These are phyloP conservation scores for Xylariales sp. DNA, from an alignment of 2,329 filamentous ascomycete genomes.

Conservation along the genomic window DNA sequence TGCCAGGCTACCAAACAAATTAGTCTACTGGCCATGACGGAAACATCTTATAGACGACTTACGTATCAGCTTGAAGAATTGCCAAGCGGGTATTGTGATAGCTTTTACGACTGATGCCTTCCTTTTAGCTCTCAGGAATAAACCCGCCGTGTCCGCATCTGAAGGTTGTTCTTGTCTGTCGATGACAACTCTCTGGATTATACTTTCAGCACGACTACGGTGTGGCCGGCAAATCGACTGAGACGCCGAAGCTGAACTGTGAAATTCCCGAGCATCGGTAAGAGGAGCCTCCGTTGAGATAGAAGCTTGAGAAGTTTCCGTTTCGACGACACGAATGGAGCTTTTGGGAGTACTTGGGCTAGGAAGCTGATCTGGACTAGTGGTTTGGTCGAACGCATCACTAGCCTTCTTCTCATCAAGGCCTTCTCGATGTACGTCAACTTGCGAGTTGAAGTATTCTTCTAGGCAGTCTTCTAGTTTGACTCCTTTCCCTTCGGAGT, in stretches of 20 bases:
- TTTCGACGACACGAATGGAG: conserved; percentile 52
- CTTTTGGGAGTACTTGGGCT: conserved; percentile 45
- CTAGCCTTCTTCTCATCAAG: conserved; percentile 61
- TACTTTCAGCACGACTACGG: conserved; percentile 62
- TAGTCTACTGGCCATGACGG: conserved; percentile 44
- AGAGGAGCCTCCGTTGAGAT: conserved; percentile 37
- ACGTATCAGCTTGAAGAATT: conserved; percentile 95
- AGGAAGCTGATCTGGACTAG: conserved; percentile 44
- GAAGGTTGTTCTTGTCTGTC: conserved; percentile 60
- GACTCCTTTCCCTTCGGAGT: conserved; percentile 75
- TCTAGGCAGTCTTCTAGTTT: conserved; percentile 92
- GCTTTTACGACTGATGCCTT: conserved; percentile 74
- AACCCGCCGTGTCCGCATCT: conserved; percentile 55
- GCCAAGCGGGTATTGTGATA: conserved; percentile 95
- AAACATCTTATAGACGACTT: conserved; percentile 54
- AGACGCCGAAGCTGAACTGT: conserved; percentile 33
- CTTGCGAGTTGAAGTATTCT: conserved; percentile 92
- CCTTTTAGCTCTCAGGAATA: conserved; percentile 58
- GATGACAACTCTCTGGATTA: conserved; percentile 70
- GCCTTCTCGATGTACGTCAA: conserved; percentile 85
- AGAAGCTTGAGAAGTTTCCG: conserved; percentile 41
- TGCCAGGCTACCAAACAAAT: conserved; percentile 78
- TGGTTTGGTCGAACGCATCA: conserved; percentile 51
- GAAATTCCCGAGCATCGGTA: conserved; percentile 13
- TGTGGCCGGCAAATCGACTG: conserved; percentile 44